Evolutionary conservation across 176 grass and related monocot genomes (phyloP), one percentile per base, ranked within the genome.

Genomic region (Carex scoparia): DNA sequence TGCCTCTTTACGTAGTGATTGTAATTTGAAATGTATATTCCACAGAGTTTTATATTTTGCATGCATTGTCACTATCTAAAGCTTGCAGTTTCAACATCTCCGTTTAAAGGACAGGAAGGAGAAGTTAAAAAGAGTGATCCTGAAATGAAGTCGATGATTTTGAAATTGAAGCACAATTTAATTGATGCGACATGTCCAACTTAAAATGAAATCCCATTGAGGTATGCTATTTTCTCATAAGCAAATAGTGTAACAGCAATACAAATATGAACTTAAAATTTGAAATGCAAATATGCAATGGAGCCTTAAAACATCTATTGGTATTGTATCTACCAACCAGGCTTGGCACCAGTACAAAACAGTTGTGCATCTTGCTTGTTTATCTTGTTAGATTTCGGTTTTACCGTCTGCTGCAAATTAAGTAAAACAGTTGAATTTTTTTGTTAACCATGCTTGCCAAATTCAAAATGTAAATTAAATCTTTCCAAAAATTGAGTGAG

Each of bases 41-140:
- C 75, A 76, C 84, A 23, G 23, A 91, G 82, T 4, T 3, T 66
- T 83, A 73, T 2, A 76, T 87, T 74, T 88, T 87, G 1, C 81
- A 89, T 84, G 65, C 85, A 85, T 77, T 97, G 53, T 84, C 91
- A 59, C 69, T 61, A 82, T 84, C 71, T 42, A 23, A 97, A 94
- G 85, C 81, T 31, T 0, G 68, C 70, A 0, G 10, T 92, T 72
- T 85, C 23, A 23, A 23, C 87, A 9, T 87, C 87, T 71, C 19
- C 42, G 6, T 92, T 86, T 64, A 83, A 61, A 83, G 83, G 90
- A 46, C 68, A 86, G 31, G 86, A 5, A 31, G 69, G 78, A 79
- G 61, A 3, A 31, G 69, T n/a, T 14, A 81, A 53, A 80, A 57
- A 30, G 55, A 65, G 51, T 66, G 2, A 69, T 85, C 62, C 8